Evolutionary conservation across 106 monocot genomes (phyloP), one percentile per base, ranked within the genome.

Genomic region (Phalaenopsis aphrodite): DNA sequence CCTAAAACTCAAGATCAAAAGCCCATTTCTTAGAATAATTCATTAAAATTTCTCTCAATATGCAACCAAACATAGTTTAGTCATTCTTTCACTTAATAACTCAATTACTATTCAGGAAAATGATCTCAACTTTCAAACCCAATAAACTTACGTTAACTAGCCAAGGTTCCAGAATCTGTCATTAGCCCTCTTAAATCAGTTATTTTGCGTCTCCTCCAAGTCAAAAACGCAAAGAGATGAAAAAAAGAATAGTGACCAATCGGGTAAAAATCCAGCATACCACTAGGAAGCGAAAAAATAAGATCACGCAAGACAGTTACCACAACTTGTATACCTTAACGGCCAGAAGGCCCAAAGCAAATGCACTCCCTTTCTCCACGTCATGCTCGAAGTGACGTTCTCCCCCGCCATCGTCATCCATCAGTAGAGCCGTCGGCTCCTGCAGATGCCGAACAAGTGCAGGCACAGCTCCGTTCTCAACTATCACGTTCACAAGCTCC

Each of bases 301-400:
- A 19, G 41, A 24, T 42, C 15, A 42, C 42, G 69, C 38, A 38
- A 38, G 71, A 15, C 14, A 39, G 41, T 36, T 38, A 41, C 15
- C 5, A 71, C 42, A 74, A 74, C 45, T 19, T 74, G 4, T 11
- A 18, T 83, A 99, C 99, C 95, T 99, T 99, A 23, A 99, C 95
- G 1, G 99, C 99, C 58, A 99, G 91, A 78, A 99, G 95, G 6
- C 95, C 99, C 4, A 99, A 79, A 58, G 99, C 95, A 79, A 94
- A 91, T 1, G 99, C 99, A 41, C 95, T 87, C 42, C 86, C 91
- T 79, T 99, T 99, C 85, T 99, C 99, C 4, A 99, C 93, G 72
- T 99, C 99, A 72, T 93, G 91, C 84, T 99, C 99, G 49, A 61
- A 93, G 3, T 89, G 89, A 72, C 88, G 79, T 30, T 46, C 56